Percentiles rank a stretch among this genome's conserved stretches.
These are phyloP conservation scores for Metarhizium rileyi DNA, from an alignment of 2,329 filamentous ascomycete genomes.

Conservation along the genomic window DNA sequence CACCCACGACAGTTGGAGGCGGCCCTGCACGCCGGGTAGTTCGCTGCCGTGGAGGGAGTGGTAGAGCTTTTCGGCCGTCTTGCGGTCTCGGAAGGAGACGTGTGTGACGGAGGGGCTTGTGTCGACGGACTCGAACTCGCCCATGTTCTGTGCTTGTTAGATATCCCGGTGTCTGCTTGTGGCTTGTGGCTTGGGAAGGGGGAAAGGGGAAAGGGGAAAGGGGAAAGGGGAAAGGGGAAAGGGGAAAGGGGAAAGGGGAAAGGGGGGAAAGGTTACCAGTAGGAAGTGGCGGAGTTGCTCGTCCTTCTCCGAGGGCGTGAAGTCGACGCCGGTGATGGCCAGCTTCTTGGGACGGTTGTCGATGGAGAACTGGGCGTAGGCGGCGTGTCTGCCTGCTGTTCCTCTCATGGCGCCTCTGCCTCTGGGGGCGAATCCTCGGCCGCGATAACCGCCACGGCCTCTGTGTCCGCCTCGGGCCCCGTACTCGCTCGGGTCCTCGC, in stretches of 20 bases:
- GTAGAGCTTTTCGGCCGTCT: conserved; percentile 62
- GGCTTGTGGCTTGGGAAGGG: no score
- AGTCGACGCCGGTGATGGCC: conserved; percentile 52
- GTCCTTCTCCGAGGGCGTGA: conserved; percentile 52
- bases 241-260: no score
- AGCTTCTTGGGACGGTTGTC: conserved; percentile 68
- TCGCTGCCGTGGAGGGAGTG: conserved; percentile 44
- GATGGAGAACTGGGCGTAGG: conserved; percentile 55
- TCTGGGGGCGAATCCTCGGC: conserved; percentile 23
- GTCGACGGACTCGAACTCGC: conserved; percentile 51
- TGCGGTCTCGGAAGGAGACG: conserved; percentile 57
- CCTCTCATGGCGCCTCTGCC: conserved; percentile 31
- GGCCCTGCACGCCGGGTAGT: conserved; percentile 52
- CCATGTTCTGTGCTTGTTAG: conserved; percentile 39
- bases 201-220: no score
- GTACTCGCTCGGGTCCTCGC: conserved; percentile 30
- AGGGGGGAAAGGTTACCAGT: conserved; percentile 38
- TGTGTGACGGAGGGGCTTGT: conserved; percentile 36
- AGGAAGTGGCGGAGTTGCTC: conserved; percentile 64
- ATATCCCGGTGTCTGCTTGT: neutral
- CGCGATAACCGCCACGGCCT: conserved; percentile 24
- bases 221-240: no score
- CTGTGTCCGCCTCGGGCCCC: conserved; percentile 27
- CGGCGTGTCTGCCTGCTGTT: conserved; percentile 39
- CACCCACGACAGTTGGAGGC: conserved; percentile 58